Conservation (phyloP, 805 yeast genomes). For the Pichia scutulata region DNA sequence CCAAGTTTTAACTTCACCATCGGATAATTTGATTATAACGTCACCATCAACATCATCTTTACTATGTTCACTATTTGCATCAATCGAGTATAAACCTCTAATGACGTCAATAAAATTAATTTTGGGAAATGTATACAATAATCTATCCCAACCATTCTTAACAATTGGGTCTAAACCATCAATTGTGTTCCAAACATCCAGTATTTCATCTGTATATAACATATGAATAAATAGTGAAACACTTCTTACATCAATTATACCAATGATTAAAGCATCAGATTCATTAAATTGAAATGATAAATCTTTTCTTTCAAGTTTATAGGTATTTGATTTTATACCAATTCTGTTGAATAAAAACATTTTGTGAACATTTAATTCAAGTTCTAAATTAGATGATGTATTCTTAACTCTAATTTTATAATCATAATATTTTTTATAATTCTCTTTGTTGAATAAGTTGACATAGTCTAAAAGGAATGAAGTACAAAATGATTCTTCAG, state of each 20-base stretch:
- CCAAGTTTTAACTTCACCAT: slow-evolving; percentile 40
- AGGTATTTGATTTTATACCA: neutral
- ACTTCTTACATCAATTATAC: slow-evolving; percentile 19
- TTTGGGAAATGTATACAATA: slow-evolving; percentile 8
- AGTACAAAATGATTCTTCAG: neutral
- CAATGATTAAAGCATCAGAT: slow-evolving; percentile 11
- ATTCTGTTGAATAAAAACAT: slow-evolving; percentile 10
- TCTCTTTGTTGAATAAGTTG: neutral
- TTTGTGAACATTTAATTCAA: slow-evolving; percentile 11
- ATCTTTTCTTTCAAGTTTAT: slow-evolving; percentile 12
- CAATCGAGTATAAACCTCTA: neutral
- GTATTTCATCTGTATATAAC: slow-evolving; percentile 40
- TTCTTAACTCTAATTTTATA: slow-evolving; percentile 5
- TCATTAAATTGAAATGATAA: slow-evolving; percentile 7
- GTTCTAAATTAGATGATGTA: neutral
- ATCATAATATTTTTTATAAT: slow-evolving; percentile 12
- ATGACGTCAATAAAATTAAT: neutral
- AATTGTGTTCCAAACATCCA: slow-evolving; percentile 39
- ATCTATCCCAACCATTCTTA: slow-evolving; percentile 9
- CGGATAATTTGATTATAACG: slow-evolving; percentile 37
- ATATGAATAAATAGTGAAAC: slow-evolving; percentile 38
- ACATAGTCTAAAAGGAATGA: neutral
- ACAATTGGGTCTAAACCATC: neutral
- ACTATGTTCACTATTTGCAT: neutral
- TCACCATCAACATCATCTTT: slow-evolving; percentile 27